Evolutionary conservation across 2,329 filamentous ascomycete species (phyloP), one percentile per base, ranked within the genome.

Genomic region (Claviceps humidiphila): DNA sequence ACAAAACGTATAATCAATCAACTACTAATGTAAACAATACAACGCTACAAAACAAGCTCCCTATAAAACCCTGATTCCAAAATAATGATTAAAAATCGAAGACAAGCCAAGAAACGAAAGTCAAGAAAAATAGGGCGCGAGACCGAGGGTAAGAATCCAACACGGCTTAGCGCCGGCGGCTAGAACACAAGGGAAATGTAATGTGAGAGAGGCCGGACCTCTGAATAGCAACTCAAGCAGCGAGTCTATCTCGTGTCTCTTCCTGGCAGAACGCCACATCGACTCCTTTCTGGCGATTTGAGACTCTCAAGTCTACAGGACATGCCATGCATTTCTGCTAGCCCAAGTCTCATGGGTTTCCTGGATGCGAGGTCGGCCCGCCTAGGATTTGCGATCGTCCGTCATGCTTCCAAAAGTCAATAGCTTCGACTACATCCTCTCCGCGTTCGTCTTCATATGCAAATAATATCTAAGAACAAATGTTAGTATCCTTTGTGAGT

Each of bases 381-480:
- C 61, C 57, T 47, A 64, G 58, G 52, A 66, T 51, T 44, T 74
- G 74, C 3, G 75, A 78, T 56, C 71, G 73, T 54, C 76, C 69
- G 61, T 74, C 78, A 60, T 74, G 82, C 72, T 82, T 88, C 91
- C 91, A 98, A 74, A 98, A 98, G 71, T 98, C 93, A 64, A 98
- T 81, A 56, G 89, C 89, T 60, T 93, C 89, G 57, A 98, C 86
- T 50, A 95, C 84, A 65, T 98, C 93, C 65, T 94, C 88, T 59
- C 93, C 91, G 58, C 81, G 75, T 67, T 98, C 93, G 63, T 97
- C 91, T 73, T 98, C 93, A 66, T 96, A 96, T 48, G 93, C 91
- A 70, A 96, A 97, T 50, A 98, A 71, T 60, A 98, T 97, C 93
- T 98, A 22, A 11, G 9, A 24, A 24, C 4, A 30, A 45, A 45